Percentiles rank a stretch among this genome's conserved stretches.
These are phyloP conservation scores for Fragilaria crotonensis DNA, from an alignment of 108 stramenopile species.

Conservation along the genomic window DNA sequence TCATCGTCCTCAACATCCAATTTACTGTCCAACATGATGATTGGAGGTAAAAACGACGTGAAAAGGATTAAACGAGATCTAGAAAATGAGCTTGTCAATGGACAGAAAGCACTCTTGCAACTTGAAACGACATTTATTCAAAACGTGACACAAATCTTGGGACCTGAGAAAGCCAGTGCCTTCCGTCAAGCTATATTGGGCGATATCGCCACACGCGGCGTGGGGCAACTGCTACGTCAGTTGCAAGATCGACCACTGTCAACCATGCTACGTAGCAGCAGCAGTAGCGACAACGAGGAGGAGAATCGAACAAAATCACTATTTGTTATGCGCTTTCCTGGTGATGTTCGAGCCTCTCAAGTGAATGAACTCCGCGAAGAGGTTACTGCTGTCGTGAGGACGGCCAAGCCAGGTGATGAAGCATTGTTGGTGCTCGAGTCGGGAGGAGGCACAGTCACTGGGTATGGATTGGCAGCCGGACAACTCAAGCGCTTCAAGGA, in stretches of 20 bases:
- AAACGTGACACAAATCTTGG: constrained; percentile 50
- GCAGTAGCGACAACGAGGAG: constrained; percentile 11
- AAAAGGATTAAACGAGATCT: too few relatives aligned
- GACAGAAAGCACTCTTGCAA: constrained; percentile 43
- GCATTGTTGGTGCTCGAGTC: constrained; percentile 75
- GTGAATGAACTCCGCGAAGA: constrained; percentile 79
- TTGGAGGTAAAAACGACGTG: too few relatives aligned
- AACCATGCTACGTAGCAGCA: constrained; percentile 36
- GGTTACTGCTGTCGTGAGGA: constrained; percentile 79
- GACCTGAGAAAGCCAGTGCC: constrained; percentile 58
- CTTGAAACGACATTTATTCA: constrained; percentile 62
- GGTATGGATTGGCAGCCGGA: constrained; percentile 88
- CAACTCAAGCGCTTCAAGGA: constrained; percentile 79
- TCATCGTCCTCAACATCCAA: not conserved
- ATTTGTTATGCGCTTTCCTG: constrained; percentile 77
- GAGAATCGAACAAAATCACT: constrained; percentile 13
- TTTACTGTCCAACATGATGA: constrained; percentile 5
- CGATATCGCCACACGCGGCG: constrained; percentile 46
- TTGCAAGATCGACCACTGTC: constrained; percentile 70
- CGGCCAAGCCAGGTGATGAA: constrained; percentile 81
- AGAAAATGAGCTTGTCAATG: constrained; percentile 23
- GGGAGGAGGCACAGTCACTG: constrained; percentile 92
- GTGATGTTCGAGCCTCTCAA: constrained; percentile 82
- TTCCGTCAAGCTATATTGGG: constrained; percentile 63
- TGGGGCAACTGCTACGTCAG: constrained; percentile 44